Evolutionary conservation across 176 grass and related monocot species (phyloP).

Genomic region (Hsuehochloa calcarea): DNA sequence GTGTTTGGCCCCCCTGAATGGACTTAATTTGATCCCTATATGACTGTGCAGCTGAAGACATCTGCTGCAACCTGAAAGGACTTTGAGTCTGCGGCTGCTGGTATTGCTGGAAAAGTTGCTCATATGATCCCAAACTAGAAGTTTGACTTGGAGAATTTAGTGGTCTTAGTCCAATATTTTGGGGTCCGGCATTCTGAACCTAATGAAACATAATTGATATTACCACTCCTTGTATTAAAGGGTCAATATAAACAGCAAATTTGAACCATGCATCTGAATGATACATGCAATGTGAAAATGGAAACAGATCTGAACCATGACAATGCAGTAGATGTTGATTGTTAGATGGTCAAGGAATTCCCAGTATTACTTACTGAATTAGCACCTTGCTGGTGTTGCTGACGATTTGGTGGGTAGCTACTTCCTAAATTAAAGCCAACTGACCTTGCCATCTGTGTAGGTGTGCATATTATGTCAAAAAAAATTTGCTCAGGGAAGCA

Average conservation of each 20-base stretch:
- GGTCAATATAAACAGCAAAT: conserved; percentile 16
- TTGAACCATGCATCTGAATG: conserved; percentile 34
- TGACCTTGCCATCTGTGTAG: conserved; percentile 77
- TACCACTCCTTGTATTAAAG: conserved; percentile 26
- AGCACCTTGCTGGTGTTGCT: conserved; percentile 78
- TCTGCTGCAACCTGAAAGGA: conserved; percentile 79
- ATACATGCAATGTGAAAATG: conserved; percentile 43
- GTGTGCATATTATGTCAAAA: conserved; percentile 37
- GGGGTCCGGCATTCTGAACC: conserved; percentile 62
- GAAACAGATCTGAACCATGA: conserved; percentile 54
- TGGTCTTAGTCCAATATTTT: conserved; percentile 70
- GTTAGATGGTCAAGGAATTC: conserved; percentile 35
- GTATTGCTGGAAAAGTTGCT: conserved; percentile 92
- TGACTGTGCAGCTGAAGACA: conserved; percentile 64
- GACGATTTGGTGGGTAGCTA: conserved; percentile 67
- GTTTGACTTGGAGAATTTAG: conserved; percentile 54
- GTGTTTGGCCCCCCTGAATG: conserved; percentile 49
- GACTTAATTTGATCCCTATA: conserved; percentile 82
- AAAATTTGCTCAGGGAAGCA: conserved; percentile 1
- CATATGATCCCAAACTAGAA: conserved; percentile 71
- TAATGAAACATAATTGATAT: conserved; percentile 48
- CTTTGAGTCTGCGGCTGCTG: conserved; percentile 74
- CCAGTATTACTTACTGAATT: conserved; percentile 61
- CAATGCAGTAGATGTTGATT: conserved; percentile 45
- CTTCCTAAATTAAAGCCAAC: conserved; percentile 84